Base-by-base conservation (phyloP, 768 basidiomycete species). In the Podaxis rugospora region DNA sequence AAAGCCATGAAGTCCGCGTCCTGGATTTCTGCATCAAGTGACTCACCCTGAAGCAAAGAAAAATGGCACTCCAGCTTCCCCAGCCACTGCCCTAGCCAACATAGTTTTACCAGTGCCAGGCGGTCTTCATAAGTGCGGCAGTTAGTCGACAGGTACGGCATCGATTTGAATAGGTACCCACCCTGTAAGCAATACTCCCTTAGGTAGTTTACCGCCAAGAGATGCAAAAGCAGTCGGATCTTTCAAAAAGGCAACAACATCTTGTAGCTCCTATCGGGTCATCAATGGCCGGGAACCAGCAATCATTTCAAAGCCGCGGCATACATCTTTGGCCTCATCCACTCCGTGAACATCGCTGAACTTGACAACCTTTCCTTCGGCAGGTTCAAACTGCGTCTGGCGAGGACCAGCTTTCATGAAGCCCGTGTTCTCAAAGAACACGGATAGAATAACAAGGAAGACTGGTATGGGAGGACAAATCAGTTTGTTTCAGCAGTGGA, bases 21-120 rank as follows among this genome's bases (percentile, higher is more conserved):
- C 39, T 2, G 46, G 59, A 46, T 18, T 42, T 62, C 37, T 36
- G 16, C 3, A 62, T 53, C 50, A 4, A 39, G 49, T 10, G 51
- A 67, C 81, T 67, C 68, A 88, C 87, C 96, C 97, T 36, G 92
- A 93, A 37, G 96, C 94, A 69, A 95, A 97, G 73, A 98, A 88
- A 80, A 99, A 99, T 0, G 95, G 94, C 44, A 99, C 97, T 14
- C 90, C 95, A 14, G 97, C 97, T 78, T 99, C 97, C 51, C 97
- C 97, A 2, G 97, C 97, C 5, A 98, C 89, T 7, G 97, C 97
- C 62, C 96, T 81, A 4, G 97, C 97, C n/a, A 99, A 80, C 83
- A 98, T 84, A 2, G 97, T 99, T 79, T 99, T 99, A 70, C 97
- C 97, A 14, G 97, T 98, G 64, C 96, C 93, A 32, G 93, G 93